Evolutionary conservation across 2,329 filamentous ascomycete species (phyloP).

Genomic region (Curvularia verruculosa): DNA sequence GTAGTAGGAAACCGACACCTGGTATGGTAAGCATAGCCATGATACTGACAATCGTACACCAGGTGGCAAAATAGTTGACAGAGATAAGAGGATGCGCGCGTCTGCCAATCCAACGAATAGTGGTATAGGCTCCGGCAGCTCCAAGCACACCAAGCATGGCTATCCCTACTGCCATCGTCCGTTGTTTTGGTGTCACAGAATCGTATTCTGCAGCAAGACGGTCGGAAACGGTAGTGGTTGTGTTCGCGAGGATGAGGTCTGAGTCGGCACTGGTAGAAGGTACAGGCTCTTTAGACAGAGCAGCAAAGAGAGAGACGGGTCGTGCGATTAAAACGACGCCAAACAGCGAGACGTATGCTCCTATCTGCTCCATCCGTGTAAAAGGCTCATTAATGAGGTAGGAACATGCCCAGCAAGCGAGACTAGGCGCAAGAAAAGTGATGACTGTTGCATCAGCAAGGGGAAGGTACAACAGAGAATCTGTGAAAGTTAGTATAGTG

Average conservation of each 20-base stretch:
- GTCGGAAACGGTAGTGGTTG: slow-evolving; percentile 23
- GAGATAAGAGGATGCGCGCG: slow-evolving; percentile 78
- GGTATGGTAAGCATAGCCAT: slow-evolving; percentile 64
- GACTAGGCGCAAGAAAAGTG: slow-evolving; percentile 80
- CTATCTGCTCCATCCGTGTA: slow-evolving; percentile 76
- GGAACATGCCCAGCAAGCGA: slow-evolving; percentile 81
- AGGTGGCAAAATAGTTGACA: slow-evolving; percentile 81
- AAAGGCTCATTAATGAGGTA: slow-evolving; percentile 78
- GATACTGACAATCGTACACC: slow-evolving; percentile 71
- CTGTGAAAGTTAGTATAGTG: slow-evolving; percentile 37
- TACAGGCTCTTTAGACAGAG: slow-evolving; percentile 32
- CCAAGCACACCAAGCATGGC: slow-evolving; percentile 80
- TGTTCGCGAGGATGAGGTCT: slow-evolving; percentile 40
- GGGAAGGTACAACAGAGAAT: slow-evolving; percentile 77
- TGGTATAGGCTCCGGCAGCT: slow-evolving; percentile 67
- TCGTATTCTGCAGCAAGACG: slow-evolving; percentile 49
- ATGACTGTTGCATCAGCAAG: slow-evolving; percentile 88
- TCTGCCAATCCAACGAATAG: slow-evolving; percentile 77
- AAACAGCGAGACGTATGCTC: slow-evolving; percentile 73
- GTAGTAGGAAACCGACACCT: slow-evolving; percentile 63
- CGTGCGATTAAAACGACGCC: slow-evolving; percentile 85
- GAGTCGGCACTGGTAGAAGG: slow-evolving; percentile 42
- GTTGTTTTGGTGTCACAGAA: slow-evolving; percentile 65
- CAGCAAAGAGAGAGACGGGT: slow-evolving; percentile 64
- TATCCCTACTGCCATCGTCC: slow-evolving; percentile 71